Evolutionary conservation across 2,329 filamentous ascomycete genomes (phyloP), one percentile per base, ranked within the genome.

Genomic region (Stachybotrys elegans): DNA sequence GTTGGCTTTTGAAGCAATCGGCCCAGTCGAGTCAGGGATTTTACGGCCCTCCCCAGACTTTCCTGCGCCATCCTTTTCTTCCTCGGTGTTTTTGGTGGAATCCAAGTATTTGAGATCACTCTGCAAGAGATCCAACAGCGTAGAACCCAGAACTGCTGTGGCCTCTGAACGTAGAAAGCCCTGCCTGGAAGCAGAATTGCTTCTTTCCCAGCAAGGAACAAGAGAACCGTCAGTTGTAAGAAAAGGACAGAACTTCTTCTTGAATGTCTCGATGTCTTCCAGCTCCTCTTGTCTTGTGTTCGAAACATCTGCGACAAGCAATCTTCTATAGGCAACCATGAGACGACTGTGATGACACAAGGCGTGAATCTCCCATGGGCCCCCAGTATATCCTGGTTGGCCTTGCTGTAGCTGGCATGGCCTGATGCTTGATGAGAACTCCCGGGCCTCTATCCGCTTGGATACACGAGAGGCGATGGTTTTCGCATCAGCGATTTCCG

Each of bases 261-360:
- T 37, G 35, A 37, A 37, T 5, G 19, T 6, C 17, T 37, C 35
- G 13, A 37, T 20, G 5, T 37, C 17, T 12, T 37, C 35, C 35
- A 20, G 13, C 17, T 8, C 19, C 17, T 37, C 35, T 19, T 22
- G 5, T n/a, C 17, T 5, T 21, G 19, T 5, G 21, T n/a, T 11
- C 9, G 6, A 19, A n/a, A 7, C 16, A 11, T 37, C 21, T 6
- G 17, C 7, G 20, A 7, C 19, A 21, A 5, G 5, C 20, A 21
- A 37, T 37, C 21, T 37, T 9, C 7, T 9, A 7, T 7, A 13
- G 7, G 35, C 16, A 11, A 37, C 35, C 35, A 37, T 19, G 12
- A 37, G 19, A 12, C 35, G 35, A n/a, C 35, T 37, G 35, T 37
- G 35, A 37, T 37, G 35, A 21, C 35, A 37, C 13, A 37, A 19